These are phyloP conservation scores for Fusarium miscanthi DNA, from an alignment of 2,329 filamentous ascomycete genomes.

Conservation along the genomic window DNA sequence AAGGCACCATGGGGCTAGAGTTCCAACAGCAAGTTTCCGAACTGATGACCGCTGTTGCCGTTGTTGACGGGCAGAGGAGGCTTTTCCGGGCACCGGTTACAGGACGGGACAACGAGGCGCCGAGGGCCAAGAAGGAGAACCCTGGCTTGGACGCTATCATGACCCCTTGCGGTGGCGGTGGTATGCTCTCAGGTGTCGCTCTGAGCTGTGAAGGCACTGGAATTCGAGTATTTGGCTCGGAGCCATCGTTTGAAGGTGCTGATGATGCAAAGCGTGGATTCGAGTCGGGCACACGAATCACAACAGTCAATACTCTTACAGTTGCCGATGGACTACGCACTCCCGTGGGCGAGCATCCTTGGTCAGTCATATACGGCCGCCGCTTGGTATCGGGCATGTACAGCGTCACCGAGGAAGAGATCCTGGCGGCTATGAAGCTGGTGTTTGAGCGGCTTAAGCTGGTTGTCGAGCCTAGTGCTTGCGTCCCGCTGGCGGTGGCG, in stretches of 20 bases:
- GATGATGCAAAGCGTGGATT: constrained; percentile 84
- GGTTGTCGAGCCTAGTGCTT: constrained; percentile 88
- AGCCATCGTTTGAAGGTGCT: constrained; percentile 83
- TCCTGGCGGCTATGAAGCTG: constrained; percentile 78
- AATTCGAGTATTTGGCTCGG: constrained; percentile 84
- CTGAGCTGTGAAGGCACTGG: constrained; percentile 78
- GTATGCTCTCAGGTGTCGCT: constrained; percentile 85
- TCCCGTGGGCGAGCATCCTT: constrained; percentile 80
- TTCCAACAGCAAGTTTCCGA: constrained; percentile 77
- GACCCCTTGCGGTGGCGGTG: constrained; percentile 87
- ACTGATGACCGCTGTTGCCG: constrained; percentile 55
- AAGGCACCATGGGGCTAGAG: constrained; percentile 90
- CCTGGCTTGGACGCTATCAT: constrained; percentile 75
- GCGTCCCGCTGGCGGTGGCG: constrained; percentile 83
- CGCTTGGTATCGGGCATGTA: constrained; percentile 77
- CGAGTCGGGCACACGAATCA: constrained; percentile 70
- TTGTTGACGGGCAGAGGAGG: constrained; percentile 29
- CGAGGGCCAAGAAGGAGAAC: constrained; percentile 34
- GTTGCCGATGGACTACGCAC: constrained; percentile 91
- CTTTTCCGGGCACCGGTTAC: constrained; percentile 33
- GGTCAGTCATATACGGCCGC: constrained; percentile 78
- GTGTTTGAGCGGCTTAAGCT: constrained; percentile 91
- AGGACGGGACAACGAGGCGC: constrained; percentile 31
- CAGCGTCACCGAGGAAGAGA: constrained; percentile 84
- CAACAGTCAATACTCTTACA: constrained; percentile 78